Evolutionary conservation across 192 early-diverging fungal species (phyloP).

Genomic region (Rhizophagus sp.): DNA sequence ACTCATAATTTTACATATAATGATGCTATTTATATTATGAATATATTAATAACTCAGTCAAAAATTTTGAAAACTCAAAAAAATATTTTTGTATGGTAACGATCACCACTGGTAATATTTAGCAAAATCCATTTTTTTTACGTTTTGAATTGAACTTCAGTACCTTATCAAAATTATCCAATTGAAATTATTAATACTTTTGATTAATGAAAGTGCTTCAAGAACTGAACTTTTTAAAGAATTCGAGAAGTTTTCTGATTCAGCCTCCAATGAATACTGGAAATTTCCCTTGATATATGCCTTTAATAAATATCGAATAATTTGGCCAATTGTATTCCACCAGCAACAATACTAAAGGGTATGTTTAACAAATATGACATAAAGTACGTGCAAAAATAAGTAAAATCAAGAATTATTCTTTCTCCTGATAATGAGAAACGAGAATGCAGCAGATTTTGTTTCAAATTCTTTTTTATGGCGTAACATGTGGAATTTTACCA

Average conservation of each 20-base stretch:
- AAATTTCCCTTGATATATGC: conserved; percentile 6
- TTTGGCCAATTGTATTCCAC: conserved; percentile 14
- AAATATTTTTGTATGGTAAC: too few species aligned
- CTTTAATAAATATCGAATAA: conserved; percentile 4
- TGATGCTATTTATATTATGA: too few species aligned
- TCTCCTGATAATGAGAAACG: neutral
- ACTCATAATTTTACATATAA: too few species aligned
- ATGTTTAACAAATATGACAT: conserved; percentile 18
- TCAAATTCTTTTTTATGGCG: too few species aligned
- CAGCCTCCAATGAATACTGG: neutral
- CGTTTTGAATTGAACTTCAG: too few species aligned
- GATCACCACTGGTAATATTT: too few species aligned
- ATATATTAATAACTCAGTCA: too few species aligned
- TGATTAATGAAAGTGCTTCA: conserved; percentile 4
- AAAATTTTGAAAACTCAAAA: too few species aligned
- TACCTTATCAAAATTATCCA: too few species aligned
- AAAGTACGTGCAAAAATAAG: neutral
- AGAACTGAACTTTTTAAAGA: neutral
- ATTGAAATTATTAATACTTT: neutral
- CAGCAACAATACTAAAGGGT: conserved; percentile 17
- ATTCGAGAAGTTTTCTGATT: conserved; percentile 1
- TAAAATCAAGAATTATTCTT: conserved; percentile 3
- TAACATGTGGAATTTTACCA: too few species aligned
- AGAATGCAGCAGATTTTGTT: too few species aligned
- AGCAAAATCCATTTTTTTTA: too few species aligned